Base-by-base conservation (phyloP, 805 yeast species). In the Wickerhamomyces kurtzmanii region DNA sequence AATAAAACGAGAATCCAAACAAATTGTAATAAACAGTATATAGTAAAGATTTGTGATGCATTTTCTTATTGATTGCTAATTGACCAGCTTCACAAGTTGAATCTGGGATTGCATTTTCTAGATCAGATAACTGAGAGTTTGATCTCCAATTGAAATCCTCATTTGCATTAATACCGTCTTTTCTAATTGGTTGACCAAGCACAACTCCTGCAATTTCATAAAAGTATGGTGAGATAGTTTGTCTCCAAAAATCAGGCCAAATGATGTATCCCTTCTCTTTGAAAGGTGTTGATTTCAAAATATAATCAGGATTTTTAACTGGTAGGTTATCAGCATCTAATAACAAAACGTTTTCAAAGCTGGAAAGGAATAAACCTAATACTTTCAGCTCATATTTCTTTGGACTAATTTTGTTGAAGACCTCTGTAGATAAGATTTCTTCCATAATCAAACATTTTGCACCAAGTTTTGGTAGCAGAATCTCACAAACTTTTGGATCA, bases 71-170 rank as follows among this genome's bases (percentile, higher is more conserved):
- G 15, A 80, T 62, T 40, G 80, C 46, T 15, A 80, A 47, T 55
- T 76, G 78, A 11, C 87, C 91, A 2, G 85, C 71, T 53, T 80
- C 89, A 5, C 77, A 66, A 7, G 82, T 61, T 5, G 82, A 79
- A 43, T 78, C 76, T 3, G 85, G 84, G 24, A 79, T 45, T 0
- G 86, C 53, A 12, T 78, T 78, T 35, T 68, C 72, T 22, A 76
- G 59, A 40, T 73, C 77, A 40, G 75, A 78, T 42, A 52, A 61
- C 26, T 61, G 54, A 33, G 66, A 55, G 20, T 55, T 42, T 1
- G 28, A 19, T 23, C 48, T 41, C 8, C 39, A 15, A 45, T 73
- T 83, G 46, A 53, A 67, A 18, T 68, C 58, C 32, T 65, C 57
- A 17, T 61, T 50, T 3, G 43, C 42, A 4, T 43, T 39, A 14